These are phyloP conservation scores for Aspergillus avenaceus DNA, from an alignment of 495 filamentous ascomycete species.

Conservation along the genomic window DNA sequence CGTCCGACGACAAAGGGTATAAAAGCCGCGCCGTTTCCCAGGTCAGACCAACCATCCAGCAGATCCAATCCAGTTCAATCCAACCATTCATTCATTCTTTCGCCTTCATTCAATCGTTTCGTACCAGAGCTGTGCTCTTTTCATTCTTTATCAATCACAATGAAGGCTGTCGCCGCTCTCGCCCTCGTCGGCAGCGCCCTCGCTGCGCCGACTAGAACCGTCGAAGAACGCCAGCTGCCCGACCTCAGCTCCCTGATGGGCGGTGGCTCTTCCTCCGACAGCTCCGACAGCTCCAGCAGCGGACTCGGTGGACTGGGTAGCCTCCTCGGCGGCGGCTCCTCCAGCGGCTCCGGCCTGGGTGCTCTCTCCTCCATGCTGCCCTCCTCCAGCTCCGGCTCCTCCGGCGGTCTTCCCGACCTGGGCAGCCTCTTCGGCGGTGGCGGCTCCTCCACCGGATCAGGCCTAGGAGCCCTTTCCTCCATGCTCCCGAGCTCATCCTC, in stretches of 20 bases:
- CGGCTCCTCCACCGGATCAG: background rate
- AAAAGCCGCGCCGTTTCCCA: too few species aligned
- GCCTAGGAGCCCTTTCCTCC: background rate
- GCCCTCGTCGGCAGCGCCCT: background rate
- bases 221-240: background rate
- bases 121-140: conserved; percentile 1
- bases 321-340: background rate
- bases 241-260: background rate
- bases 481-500: background rate
- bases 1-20: too few species aligned
- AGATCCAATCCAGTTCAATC: background rate
- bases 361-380: background rate
- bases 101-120: background rate
- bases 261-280: background rate
- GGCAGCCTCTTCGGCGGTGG: background rate
- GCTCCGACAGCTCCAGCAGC: background rate
- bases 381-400: background rate
- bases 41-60: too few species aligned
- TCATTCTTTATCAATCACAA: background rate
- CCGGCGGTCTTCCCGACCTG: background rate
- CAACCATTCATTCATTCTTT: background rate
- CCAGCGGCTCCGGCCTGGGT: background rate
- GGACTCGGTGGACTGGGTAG: background rate
- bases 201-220: background rate
- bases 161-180: conserved; percentile 1